Conservation (phyloP, 2,329 filamentous ascomycete genomes). For the Gaeumannomyces sp. region DNA sequence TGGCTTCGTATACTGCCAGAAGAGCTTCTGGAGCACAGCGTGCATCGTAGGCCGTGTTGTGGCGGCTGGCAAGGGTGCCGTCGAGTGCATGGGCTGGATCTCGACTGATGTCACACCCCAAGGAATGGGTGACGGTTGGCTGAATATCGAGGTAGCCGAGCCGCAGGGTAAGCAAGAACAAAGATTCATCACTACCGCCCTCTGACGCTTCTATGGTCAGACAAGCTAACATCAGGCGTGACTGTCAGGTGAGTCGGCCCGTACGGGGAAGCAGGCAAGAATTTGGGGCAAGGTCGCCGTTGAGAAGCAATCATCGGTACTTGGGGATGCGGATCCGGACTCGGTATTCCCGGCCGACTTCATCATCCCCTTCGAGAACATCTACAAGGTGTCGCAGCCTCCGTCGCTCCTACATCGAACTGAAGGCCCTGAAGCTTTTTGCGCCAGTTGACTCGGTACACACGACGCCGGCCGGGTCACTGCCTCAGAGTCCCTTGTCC, state of each 20-base stretch:
- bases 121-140: slow-evolving; percentile 49
- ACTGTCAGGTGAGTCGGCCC: background rate
- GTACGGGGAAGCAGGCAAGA: slow-evolving; percentile 47
- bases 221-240: background rate
- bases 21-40: slow-evolving; percentile 64
- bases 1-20: slow-evolving; percentile 56
- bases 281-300: slow-evolving; percentile 55
- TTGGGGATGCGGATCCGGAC: slow-evolving; percentile 50
- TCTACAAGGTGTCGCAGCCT: slow-evolving; percentile 42
- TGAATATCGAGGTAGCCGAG: slow-evolving; percentile 51
- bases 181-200: slow-evolving; percentile 6
- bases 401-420: slow-evolving; percentile 35
- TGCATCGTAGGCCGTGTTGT: slow-evolving; percentile 61
- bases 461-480: slow-evolving; percentile 36
- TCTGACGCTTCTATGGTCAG: slow-evolving; percentile 15
- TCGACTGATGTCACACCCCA: slow-evolving; percentile 52
- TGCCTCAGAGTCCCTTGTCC: slow-evolving; percentile 13
- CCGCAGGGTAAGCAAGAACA: slow-evolving; percentile 37
- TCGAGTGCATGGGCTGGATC: slow-evolving; percentile 64
- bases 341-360: slow-evolving; percentile 56
- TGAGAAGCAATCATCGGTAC: slow-evolving; percentile 53
- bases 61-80: slow-evolving; percentile 54
- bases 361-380: slow-evolving; percentile 52
- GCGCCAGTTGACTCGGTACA: slow-evolving; percentile 36
- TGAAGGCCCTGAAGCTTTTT: slow-evolving; percentile 45